A percentile compares a stretch with the other conserved stretches of the same genome.
phyloP scores from a whole-genome alignment of 805 yeast species.

The Peterozyma toletana region DNA sequence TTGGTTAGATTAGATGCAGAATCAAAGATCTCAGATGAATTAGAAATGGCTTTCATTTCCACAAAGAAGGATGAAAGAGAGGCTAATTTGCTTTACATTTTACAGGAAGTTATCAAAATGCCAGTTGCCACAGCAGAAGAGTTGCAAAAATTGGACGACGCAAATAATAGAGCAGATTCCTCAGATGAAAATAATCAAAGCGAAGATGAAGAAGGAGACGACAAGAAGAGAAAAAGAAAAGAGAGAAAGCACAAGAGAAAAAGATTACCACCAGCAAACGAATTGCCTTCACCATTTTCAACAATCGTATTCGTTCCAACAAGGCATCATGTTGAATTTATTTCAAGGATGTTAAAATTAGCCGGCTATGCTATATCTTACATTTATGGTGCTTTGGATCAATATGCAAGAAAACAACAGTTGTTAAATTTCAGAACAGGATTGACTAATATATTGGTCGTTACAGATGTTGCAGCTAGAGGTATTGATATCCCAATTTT shows the following conservation, averaged over 20 bases:
- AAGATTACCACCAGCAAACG: slow-evolving; percentile 71
- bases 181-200: slow-evolving; percentile 47
- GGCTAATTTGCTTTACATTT: slow-evolving; percentile 68
- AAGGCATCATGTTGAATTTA: slow-evolving; percentile 94
- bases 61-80: slow-evolving; percentile 84
- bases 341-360: slow-evolving; percentile 59
- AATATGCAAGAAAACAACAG: slow-evolving; percentile 88
- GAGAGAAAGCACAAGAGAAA: slow-evolving; percentile 38
- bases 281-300: slow-evolving; percentile 75
- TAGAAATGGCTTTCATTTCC: slow-evolving; percentile 83
- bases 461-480: slow-evolving; percentile 97
- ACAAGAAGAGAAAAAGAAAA: slow-evolving; percentile 22
- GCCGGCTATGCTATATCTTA: slow-evolving; percentile 83
- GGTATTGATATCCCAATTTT: slow-evolving; percentile 97
- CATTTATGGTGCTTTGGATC: slow-evolving; percentile 92
- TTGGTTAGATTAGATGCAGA: slow-evolving; percentile 92
- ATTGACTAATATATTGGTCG: slow-evolving; percentile 78
- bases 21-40: slow-evolving; percentile 78
- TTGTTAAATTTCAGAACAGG: slow-evolving; percentile 81
- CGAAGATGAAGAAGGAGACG: slow-evolving; percentile 25
- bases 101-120: slow-evolving; percentile 79
- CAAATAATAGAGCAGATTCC: slow-evolving; percentile 41
- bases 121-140: slow-evolving; percentile 76
- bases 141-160: slow-evolving; percentile 40
- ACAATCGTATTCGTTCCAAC: slow-evolving; percentile 96